Conservation (phyloP, 768 basidiomycete species). For the Mycena albidolilacea region DNA sequence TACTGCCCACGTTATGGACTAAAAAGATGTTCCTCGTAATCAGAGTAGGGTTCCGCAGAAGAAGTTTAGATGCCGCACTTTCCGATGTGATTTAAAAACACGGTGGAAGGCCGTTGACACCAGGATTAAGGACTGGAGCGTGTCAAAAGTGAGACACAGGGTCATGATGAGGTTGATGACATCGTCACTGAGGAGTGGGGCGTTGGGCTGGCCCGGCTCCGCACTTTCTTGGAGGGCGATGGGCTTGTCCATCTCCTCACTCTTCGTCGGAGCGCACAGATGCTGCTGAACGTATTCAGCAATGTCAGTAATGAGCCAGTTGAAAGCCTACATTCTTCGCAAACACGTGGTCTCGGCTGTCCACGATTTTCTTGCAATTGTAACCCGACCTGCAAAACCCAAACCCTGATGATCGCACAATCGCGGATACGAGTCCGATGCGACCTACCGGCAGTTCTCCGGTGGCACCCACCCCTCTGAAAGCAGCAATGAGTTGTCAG, state of each 20-base stretch:
- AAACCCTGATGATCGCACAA: no score
- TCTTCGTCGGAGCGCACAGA: no score
- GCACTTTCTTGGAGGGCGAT: no score
- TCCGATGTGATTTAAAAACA: slow-evolving; percentile 42
- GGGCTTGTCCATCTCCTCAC: no score
- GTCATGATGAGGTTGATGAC: slow-evolving; percentile 43
- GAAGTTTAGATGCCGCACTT: slow-evolving; percentile 2
- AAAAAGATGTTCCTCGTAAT: neutral
- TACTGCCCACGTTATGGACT: slow-evolving; percentile 37
- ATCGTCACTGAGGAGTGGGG: slow-evolving; percentile 40
- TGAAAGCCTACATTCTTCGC: no score
- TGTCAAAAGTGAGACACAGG: slow-evolving; percentile 39
- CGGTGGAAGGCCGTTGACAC: slow-evolving; percentile 43
- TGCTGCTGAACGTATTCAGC: no score
- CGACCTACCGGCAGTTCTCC: neutral
- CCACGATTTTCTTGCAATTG: no score
- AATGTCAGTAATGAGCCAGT: no score
- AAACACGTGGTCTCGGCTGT: no score
- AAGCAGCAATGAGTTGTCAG: neutral
- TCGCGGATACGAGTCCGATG: no score
- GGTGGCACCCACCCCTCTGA: neutral
- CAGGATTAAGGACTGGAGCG: slow-evolving; percentile 38
- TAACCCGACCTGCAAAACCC: no score
- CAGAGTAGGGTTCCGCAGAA: neutral
- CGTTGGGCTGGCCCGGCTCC: no score